Percentiles rank a stretch among this genome's conserved stretches.
These are phyloP conservation scores for Ophiostoma triangulosporum DNA, from an alignment of 2,329 filamentous ascomycete species.

Conservation along the genomic window DNA sequence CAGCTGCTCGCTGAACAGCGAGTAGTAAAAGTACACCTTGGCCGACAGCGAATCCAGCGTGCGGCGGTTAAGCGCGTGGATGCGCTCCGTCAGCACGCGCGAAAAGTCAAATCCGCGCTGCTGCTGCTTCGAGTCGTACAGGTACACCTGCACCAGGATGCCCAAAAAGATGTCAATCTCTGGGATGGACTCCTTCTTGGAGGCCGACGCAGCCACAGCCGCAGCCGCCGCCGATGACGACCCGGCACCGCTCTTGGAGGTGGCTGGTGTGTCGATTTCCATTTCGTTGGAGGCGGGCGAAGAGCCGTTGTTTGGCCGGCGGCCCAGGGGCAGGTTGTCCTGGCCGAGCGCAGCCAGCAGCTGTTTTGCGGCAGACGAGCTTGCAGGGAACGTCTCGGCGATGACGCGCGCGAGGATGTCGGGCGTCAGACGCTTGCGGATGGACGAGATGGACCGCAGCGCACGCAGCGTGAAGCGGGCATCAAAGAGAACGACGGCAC, in stretches of 20 bases:
- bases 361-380: constrained; percentile 43
- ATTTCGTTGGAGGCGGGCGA: constrained; percentile 39
- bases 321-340: constrained; percentile 49
- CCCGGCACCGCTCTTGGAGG: constrained; percentile 32
- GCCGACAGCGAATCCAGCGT: constrained; percentile 88
- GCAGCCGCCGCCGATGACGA: constrained; percentile 2
- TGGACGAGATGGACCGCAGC: constrained; percentile 84
- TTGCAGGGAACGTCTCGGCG: constrained; percentile 60
- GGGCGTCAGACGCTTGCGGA: constrained; percentile 78
- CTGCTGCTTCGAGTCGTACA: constrained; percentile 74
- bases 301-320: constrained; percentile 32
- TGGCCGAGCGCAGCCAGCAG: constrained; percentile 59
- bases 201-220: constrained; percentile 19
- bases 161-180: constrained; percentile 84
- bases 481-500: constrained; percentile 86
- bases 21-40: constrained; percentile 97
- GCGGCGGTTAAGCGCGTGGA: constrained; percentile 81
- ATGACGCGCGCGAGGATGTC: constrained; percentile 73
- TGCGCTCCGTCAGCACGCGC: constrained; percentile 64
- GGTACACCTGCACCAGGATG: constrained; percentile 73
- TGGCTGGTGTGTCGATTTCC: constrained; percentile 51
- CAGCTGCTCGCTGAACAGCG: constrained; percentile 85
- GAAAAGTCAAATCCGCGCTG: constrained; percentile 77
- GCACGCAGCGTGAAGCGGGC: constrained; percentile 88
- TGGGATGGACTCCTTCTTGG: constrained; percentile 64